Conservation (phyloP, 2,329 filamentous ascomycete species). For the Fusarium nygamai region DNA sequence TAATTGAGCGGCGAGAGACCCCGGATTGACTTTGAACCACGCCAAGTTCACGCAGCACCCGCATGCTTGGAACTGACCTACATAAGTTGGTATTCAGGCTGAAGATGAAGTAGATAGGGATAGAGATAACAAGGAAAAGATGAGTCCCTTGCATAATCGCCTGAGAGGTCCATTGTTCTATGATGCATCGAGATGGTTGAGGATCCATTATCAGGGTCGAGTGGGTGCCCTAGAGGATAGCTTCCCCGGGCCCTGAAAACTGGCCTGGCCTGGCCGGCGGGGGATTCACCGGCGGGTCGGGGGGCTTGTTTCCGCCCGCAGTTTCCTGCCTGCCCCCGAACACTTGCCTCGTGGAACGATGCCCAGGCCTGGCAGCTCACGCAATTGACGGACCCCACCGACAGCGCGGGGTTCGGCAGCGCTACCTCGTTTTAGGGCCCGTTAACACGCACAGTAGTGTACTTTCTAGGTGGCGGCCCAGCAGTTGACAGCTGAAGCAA, state of each 20-base stretch:
- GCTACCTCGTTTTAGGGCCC: conserved; percentile 28
- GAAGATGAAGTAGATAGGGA: background rate
- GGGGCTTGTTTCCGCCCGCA: background rate
- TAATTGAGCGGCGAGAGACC: background rate
- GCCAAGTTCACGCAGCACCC: background rate
- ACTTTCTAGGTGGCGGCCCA: background rate
- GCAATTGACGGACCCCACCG: background rate
- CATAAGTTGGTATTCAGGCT: conserved; percentile 1
- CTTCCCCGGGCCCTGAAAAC: conserved; percentile 12
- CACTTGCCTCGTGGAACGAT: conserved; percentile 32
- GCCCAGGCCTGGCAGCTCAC: background rate
- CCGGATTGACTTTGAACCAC: background rate
- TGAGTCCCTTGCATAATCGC: conserved; percentile 14
- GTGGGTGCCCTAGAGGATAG: conserved; percentile 2
- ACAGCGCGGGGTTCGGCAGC: conserved; percentile 41
- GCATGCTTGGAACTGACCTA: conserved; percentile 3
- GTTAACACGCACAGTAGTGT: conserved; percentile 27
- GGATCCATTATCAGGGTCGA: background rate
- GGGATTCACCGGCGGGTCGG: background rate
- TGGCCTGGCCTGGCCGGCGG: background rate
- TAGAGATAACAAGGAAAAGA: conserved; percentile 1
- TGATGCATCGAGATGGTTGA: background rate
- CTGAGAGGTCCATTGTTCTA: background rate
- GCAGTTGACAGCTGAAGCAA: conserved; percentile 21
- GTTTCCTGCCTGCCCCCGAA: background rate